phyloP scores from a whole-genome alignment of 2,329 filamentous ascomycete species.

The Hypoxylon sp. region DNA sequence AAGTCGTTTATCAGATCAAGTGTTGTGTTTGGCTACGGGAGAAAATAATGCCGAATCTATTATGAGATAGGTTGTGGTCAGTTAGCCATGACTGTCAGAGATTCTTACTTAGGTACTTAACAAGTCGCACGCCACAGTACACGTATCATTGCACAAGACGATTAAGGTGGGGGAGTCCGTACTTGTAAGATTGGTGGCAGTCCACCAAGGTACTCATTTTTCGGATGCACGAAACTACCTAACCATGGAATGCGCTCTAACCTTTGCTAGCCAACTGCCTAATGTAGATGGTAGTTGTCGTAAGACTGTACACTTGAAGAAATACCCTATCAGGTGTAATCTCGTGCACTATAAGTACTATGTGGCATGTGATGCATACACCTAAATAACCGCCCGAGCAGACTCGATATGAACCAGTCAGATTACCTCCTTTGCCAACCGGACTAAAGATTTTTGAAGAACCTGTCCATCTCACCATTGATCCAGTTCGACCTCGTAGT shows the following conservation, averaged over 20 bases:
- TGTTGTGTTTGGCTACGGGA: not conserved
- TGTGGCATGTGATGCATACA: too few relatives aligned
- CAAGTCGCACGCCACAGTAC: not conserved
- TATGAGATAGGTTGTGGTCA: not conserved
- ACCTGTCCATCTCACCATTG: conserved; percentile 56
- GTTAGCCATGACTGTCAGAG: not conserved
- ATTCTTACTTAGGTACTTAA: not conserved
- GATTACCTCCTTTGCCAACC: not conserved
- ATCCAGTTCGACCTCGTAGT: conserved; percentile 57
- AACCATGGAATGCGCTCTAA: not conserved
- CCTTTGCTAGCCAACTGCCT: conserved; percentile 25
- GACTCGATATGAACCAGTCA: too few relatives aligned
- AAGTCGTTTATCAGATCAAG: not conserved
- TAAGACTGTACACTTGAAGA: not conserved
- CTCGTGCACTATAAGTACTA: not conserved
- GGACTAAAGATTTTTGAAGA: conserved; percentile 61
- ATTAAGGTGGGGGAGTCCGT: not conserved
- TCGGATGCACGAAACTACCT: not conserved
- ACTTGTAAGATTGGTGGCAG: conserved; percentile 19
- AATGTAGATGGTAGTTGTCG: conserved; percentile 20
- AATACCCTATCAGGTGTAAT: not conserved
- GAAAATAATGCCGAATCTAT: not conserved
- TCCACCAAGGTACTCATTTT: conserved; percentile 37
- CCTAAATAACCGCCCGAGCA: not conserved
- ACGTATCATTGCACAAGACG: not conserved